These are phyloP conservation scores for Quercus phellos DNA, from an alignment of 331 rosid genomes.

Conservation along the genomic window DNA sequence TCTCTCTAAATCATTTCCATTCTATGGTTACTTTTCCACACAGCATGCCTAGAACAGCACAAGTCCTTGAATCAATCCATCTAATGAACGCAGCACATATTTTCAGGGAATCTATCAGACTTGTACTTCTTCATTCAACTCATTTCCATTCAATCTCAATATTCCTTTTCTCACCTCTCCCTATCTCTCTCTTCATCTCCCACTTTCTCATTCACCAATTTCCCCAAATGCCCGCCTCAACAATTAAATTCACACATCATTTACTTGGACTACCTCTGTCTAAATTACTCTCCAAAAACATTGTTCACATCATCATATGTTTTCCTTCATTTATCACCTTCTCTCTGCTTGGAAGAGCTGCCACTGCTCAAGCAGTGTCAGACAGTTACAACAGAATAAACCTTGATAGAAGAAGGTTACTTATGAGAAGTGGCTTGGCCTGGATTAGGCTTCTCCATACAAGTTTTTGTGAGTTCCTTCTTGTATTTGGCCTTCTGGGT, in stretches of 20 bases:
- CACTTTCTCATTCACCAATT: not conserved
- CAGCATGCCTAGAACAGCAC: not conserved
- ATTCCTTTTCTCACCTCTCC: constrained; percentile 1
- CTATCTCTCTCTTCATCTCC: not conserved
- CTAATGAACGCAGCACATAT: not conserved
- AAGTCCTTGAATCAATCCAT: not conserved
- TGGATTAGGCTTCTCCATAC: constrained; percentile 3
- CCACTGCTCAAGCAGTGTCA: constrained; percentile 1
- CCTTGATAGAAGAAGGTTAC: not conserved
- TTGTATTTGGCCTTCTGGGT: not conserved
- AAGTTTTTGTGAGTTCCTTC: not conserved
- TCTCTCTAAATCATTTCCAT: not conserved
- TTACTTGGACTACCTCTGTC: not conserved
- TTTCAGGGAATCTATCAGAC: not conserved
- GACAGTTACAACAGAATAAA: not conserved
- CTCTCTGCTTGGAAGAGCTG: constrained; percentile 1
- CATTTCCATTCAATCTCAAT: constrained; percentile 4
- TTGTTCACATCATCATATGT: not conserved
- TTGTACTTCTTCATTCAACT: not conserved
- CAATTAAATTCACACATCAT: not conserved
- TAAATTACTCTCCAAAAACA: not conserved
- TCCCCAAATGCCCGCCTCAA: not conserved
- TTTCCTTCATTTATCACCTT: not conserved
- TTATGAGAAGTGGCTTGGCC: not conserved
- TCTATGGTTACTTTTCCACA: not conserved